Evolutionary conservation across 208 protist genomes (phyloP), one percentile per base, ranked within the genome.

Genomic region (Crithidia acanthocephali): DNA sequence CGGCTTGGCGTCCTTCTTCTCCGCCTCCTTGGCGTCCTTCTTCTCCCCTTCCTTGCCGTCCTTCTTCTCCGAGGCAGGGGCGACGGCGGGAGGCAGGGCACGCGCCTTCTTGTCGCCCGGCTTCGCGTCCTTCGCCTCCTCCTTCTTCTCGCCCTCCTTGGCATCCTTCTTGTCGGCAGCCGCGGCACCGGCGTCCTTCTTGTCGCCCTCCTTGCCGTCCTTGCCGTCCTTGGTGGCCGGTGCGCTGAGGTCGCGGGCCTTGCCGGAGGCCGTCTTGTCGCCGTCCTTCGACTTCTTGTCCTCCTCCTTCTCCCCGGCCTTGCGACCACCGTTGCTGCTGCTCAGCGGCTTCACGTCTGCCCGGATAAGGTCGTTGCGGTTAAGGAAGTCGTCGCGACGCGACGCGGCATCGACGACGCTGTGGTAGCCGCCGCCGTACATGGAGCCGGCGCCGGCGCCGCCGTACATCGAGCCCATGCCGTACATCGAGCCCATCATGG

Each of bases 361-460:
- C 47, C 83, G 87, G 42, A 86, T 70, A 32, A 93, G 75, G 40
- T 87, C 74, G 62, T 93, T 93, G 42, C 76, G 63, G 50, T 78
- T 76, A 4, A 93, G 59, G 69, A 93, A 93, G 58, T 84, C 80
- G 70, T 83, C 79, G 48, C 84, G 72, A 60, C 84, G 85, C 13
- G 85, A 80, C 65, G 80, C 85, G 53, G 66, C 82, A 65, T 88
- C 77, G 30, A 93, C 76, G 20, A 93, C 75, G 58, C 83, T 88
- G 53, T 82, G 73, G 64, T 88, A 93, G 68, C 62, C 62, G 18
- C 42, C 62, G 35, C 51, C 68, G 66, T 81, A 81, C 58, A 68
- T 51, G 22, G 45, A 48, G 16, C 52, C 50, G 50, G 78, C 84
- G 66, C 73, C 68, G 15, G 57, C 56, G 11, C 74, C 69, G 52